A percentile compares a stretch with the other conserved stretches of the same genome.
Evolutionary conservation across 164 flowering plant genomes (phyloP).

Genomic region (Litsea cubeba): DNA sequence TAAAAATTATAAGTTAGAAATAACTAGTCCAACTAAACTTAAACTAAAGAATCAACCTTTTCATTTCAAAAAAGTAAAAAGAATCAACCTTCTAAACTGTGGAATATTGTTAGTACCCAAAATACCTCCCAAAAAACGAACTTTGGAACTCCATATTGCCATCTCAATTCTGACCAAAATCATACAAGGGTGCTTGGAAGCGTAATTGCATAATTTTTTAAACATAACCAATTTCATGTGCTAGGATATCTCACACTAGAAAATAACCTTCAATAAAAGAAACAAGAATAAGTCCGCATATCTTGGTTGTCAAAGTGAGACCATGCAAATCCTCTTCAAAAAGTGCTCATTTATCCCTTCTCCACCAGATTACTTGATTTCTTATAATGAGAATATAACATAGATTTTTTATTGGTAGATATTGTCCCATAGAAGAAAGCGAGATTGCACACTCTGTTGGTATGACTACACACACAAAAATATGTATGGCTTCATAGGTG

Average conservation of each 20-base stretch:
- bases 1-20: too few relatives aligned
- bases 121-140: neutral
- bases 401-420: too few relatives aligned
- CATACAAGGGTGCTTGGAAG: neutral
- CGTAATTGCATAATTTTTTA: neutral
- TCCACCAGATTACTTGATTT: neutral
- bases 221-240: too few relatives aligned
- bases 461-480: neutral
- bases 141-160: neutral
- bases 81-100: neutral
- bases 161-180: neutral
- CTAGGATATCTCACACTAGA: neutral
- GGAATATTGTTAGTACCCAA: neutral
- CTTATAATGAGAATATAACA: too few relatives aligned
- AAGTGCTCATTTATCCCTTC: neutral
- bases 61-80: neutral
- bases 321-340: neutral
- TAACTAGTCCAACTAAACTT: too few relatives aligned
- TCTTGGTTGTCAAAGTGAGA: too few relatives aligned
- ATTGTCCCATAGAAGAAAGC: neutral
- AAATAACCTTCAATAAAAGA: neutral
- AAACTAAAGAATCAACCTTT: neutral
- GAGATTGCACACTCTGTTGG: neutral
- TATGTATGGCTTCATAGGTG: neutral
- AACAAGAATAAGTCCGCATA: neutral